Evolutionary conservation across 768 basidiomycete species (phyloP), one percentile per base, ranked within the genome.

Genomic region (Pleurotus tuoliensis): DNA sequence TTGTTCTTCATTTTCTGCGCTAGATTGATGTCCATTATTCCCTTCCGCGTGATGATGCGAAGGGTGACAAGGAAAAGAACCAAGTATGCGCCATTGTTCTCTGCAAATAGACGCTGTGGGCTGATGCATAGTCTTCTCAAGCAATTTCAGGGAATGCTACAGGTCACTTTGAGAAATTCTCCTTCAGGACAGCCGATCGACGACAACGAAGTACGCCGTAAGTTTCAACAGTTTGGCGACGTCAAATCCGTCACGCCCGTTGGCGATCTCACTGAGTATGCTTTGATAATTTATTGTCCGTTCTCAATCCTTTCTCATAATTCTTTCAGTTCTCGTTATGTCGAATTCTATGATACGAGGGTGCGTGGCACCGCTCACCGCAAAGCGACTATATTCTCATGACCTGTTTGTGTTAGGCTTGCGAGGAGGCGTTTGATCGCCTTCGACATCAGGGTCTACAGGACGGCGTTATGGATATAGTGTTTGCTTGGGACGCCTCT

Each of bases 1-100:
- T 66, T 67, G 64, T 69, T 68, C 57, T 13, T 15, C 47, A 27
- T 47, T 55, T 62, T 50, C 30, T 54, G 43, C 66, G 30, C 37
- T 15, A 97, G 96, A 98, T 98, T 69, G 97, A 99, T 74, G 95
- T 99, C 0, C 97, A 99, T 69, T 99, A 94, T 75, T 96, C 94
- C 24, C 75, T 98, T 25, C 97, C 97, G 9, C 86, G 92, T 59
- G 92, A 91, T 63, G 92, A 97, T 55, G 84, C 79, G 64, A 82
- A 81, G 55, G 84, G 79, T 60, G 79, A 87, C 47, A 73, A 77
- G 47, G 94, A 95, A 52, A 94, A 88, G 71, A 92, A 91, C 67
- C 93, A 95, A 73, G 93, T 88, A 66, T 70, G 67, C 60, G 15
- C 16, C n/a, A 6, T 20, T 51, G 15, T 48, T 8, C 34, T 51